Evolutionary conservation across 2,329 filamentous ascomycete genomes (phyloP), one percentile per base, ranked within the genome.

Genomic region (Ophiostoma perfectum): DNA sequence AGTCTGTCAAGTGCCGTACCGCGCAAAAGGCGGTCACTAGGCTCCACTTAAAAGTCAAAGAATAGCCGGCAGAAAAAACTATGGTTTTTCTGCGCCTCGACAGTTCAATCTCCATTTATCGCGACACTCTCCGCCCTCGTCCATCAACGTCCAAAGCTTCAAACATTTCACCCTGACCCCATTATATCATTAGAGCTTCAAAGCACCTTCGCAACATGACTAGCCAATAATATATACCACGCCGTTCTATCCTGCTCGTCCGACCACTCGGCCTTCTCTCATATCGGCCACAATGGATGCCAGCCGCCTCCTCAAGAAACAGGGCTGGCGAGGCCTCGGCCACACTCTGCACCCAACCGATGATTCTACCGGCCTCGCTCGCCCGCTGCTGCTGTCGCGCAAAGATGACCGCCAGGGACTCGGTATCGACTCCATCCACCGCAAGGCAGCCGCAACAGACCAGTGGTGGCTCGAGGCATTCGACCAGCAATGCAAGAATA

Each of bases 401-500:
- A 96, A 96, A 78, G 84, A 89, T 74, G 90, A 96, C 77, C 90
- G 85, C 41, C 83, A 91, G 67, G 94, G 94, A 38, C 82, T 98
- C 5, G 94, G 94, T 67, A 88, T 91, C 76, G 92, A 91, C 77
- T 82, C 83, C 69, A 83, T 87, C 69, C 84, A 87, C 71, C 82
- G 82, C 72, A 85, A 83, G 41, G 86, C 84, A 73, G 83, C 83
- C 71, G 86, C 84, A 36, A 86, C 83, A 73, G 94, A 97, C 76
- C 93, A 97, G 77, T 99, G 95, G 95, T 99, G 95, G 95, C 84
- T 97, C 78, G 90, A 92, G 69, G 95, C 95, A 11, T 97, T 97
- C 73, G 94, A 98, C 78, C 89, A 93, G 76, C 93, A 93, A 68
- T 81, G 97, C 72, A 90, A 95, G 78, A 90, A 89, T 4, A 83